Evolutionary conservation across 1,139 yeast species (phyloP), one percentile per base, ranked within the genome.

Genomic region (Lodderomyces theae): DNA sequence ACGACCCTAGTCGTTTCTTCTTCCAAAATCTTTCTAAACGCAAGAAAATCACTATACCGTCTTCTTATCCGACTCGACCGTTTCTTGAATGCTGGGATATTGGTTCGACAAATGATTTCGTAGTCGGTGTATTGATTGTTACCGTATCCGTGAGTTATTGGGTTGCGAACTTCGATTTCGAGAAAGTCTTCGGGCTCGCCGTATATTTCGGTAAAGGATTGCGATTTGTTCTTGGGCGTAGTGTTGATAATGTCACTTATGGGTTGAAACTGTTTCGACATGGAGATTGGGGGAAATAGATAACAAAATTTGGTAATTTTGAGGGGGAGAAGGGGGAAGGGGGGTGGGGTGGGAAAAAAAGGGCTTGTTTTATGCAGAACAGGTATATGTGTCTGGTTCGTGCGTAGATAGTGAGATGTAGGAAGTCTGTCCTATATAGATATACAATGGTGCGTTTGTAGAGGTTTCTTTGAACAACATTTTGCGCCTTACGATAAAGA

Each of bases 131-230:
- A 92, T 73, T 82, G 77, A 35, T 80, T 77, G 35, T 79, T 63
- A 3, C 86, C 87, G 44, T 58, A 62, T 34, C 87, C 87, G 54
- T 86, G 95, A 0, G 97, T 89, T 49, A 80, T 79, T 6, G 95
- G 95, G 58, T 82, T 82, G 38, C 77, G 67, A 42, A 83, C 95
- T 61, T 90, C 97, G 31, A 94, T 82, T 62, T 92, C 98, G 35
- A 92, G 72, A 56, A 89, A 88, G 63, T 89, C 88, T 61, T 92
- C 98, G 0, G 97, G 97, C 51, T 86, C 96, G 1, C 95, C 96
- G 55, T 92, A 92, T 35, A 86, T 76, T 54, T 88, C 96, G 50
- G 79, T 86, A 60, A 82, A 82, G 8, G 88, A 75, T 58, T 86
- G 95, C 48, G 71, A 75, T 50, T 76, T 78, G 49, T 69, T 60